Conservation (phyloP, 148 eudicot species). For the Vaccinium corymbosum region DNA sequence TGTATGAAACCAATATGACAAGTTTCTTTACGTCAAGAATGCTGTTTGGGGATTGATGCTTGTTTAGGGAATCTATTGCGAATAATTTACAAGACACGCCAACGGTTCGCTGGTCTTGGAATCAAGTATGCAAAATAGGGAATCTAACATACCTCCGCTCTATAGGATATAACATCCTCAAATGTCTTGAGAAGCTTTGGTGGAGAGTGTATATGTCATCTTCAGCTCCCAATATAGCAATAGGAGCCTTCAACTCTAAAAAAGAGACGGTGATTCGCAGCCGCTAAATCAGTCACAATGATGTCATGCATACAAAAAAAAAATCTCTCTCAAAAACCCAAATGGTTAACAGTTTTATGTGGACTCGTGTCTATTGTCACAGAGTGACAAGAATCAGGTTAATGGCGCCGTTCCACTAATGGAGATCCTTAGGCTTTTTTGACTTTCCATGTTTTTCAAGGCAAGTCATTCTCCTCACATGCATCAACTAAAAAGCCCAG, state of each 20-base stretch:
- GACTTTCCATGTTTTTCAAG: background rate
- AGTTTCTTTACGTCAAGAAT: background rate
- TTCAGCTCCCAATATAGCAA: conserved; percentile 61
- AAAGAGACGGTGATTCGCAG: conserved; percentile 5
- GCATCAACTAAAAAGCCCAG: background rate
- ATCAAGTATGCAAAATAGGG: background rate
- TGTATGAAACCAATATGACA: background rate
- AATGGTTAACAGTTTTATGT: background rate
- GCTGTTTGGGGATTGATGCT: background rate
- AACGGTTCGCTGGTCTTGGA: background rate
- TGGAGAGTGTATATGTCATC: conserved; percentile 35
- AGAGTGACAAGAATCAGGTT: background rate
- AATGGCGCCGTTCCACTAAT: background rate
- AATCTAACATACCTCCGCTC: conserved; percentile 38
- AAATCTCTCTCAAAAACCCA: background rate
- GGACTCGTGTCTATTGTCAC: background rate
- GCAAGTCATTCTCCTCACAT: background rate
- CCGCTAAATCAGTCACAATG: background rate
- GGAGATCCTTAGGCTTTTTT: no score
- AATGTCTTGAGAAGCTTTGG: conserved; percentile 44
- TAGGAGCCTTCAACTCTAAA: conserved; percentile 51
- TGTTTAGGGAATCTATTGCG: background rate
- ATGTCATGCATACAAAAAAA: background rate
- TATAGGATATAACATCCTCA: conserved; percentile 40
- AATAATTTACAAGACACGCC: background rate